Evolutionary conservation across 495 filamentous ascomycete genomes (phyloP).

Genomic region (Jackrogersella multiformis): DNA sequence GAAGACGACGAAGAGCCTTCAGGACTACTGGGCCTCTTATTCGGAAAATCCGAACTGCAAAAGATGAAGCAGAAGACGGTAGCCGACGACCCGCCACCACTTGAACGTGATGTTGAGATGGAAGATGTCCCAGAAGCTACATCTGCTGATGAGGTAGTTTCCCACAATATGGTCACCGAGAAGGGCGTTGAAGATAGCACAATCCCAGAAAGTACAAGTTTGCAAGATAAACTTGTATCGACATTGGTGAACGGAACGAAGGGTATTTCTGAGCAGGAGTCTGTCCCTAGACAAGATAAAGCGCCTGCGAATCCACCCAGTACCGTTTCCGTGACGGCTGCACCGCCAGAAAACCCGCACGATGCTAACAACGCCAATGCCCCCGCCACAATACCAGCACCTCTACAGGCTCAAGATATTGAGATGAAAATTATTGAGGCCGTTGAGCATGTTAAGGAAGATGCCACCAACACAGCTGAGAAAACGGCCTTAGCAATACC

Average conservation of each 20-base stretch:
- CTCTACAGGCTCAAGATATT: conserved; percentile 33
- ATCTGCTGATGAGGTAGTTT: not conserved
- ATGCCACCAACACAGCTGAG: conserved; percentile 42
- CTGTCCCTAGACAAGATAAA: not conserved
- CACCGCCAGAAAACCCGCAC: conserved; percentile 14
- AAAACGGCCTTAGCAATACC: conserved; percentile 9
- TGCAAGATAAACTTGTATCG: not conserved
- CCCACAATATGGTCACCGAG: not conserved
- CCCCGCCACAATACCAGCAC: conserved; percentile 13
- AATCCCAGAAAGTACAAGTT: not conserved
- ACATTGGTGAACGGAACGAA: not conserved
- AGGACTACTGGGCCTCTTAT: conserved; percentile 74
- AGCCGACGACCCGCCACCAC: conserved; percentile 5
- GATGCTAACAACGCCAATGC: conserved; percentile 21
- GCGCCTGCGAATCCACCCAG: not conserved
- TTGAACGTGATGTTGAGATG: conserved; percentile 31
- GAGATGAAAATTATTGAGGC: conserved; percentile 41
- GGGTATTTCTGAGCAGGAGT: not conserved
- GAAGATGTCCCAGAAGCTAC: conserved; percentile 8
- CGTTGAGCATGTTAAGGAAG: conserved; percentile 50
- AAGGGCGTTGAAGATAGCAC: not conserved
- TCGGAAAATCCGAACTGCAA: conserved; percentile 58
- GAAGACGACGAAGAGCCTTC: conserved; percentile 60
- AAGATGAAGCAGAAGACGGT: conserved; percentile 50
- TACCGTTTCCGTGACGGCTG: not conserved